Evolutionary conservation across 345 rosid species (phyloP), one percentile per base, ranked within the genome.

Genomic region (Aquilaria malaccensis): DNA sequence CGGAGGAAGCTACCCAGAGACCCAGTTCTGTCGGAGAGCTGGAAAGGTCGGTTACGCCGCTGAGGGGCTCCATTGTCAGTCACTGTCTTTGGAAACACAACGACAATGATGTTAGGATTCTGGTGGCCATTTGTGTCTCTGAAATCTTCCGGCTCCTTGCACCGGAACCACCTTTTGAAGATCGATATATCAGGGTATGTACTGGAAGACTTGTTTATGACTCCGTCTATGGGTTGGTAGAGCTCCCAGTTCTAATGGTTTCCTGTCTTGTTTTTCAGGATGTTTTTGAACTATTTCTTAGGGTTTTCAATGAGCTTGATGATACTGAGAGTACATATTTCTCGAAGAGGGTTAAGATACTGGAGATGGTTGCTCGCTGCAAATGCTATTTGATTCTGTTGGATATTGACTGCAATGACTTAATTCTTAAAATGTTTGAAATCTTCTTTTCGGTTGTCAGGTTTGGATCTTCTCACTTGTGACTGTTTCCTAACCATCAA

Each of bases 91-190:
- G 72, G 67, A 75, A 67, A 30, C 84, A 84, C 30, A 72, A 67
- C 30, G 97, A 89, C 61, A 93, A 81, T 50, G 99, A 86, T 61
- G 78, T 87, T 52, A 84, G 79, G 52, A 87, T 93, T 57, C 58
- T 90, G 74, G 88, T 84, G 67, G 81, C 95, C 56, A 81, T 83
- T 15, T 87, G 96, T 68, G 81, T 83, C 58, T 64, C 74, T 57
- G 99, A 94, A 67, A 52, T 78, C 41, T 94, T 90, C 55, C 80
- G 97, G 60, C 76, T 94, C 67, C 62, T 84, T 62, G 96, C 99
- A 50, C 99, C 99, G 13, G 79, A 83, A 12, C 89, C 76, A 13
- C 96, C 97, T 57, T 87, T 94, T 57, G 90, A 80, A 54, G 97
- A 86, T 60, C 70, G 72, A 72, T 62, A 79, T 83, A 87, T 89